Base-by-base conservation (phyloP, 306 rosid genomes). In the Cucurbita maxima region DNA sequence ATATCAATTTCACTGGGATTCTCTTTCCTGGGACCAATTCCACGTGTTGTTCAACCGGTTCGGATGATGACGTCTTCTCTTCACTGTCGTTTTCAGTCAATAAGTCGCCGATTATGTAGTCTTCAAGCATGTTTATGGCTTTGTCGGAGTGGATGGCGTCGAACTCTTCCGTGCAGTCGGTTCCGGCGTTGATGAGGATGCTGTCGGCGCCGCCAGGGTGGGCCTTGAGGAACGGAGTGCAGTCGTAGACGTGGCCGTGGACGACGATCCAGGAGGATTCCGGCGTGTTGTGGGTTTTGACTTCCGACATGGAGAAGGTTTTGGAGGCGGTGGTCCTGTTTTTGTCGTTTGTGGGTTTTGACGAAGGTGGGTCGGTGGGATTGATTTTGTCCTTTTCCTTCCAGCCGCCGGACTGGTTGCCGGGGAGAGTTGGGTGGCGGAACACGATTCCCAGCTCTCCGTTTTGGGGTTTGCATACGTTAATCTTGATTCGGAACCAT, bases 151-250 rank as follows among this genome's bases (percentile, higher is more conserved):
- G 98, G 59, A 92, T 92, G 74, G 96, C 96, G 2, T 92, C 91
- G 54, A 92, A 92, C 53, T 92, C 98, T 6, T 92, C 98, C 0
- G 98, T 90, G 70, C 89, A 88, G 80, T 92, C 96, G 4, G 92
- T 87, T 66, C 98, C 98, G n/a, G 91, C 91, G n/a, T 90, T 92
- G 76, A 92, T 83, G 75, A 92, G 85, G 72, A 92, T 90, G 80
- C 98, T 92, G 47, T 92, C 96, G 1, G 79, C 76, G 48, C 98
- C 98, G 3, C 98, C 96, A 0, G 96, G 96, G 67, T 92, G 98
- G 68, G 82, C 91, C 4, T 88, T 83, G 74, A 92, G 80, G 77
- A 88, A 92, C 16, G 57, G 81, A 16, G 96, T 88, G 88, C 96
- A 87, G 20, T 90, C 90, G 63, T 90, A 90, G 64, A 92, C 79